A percentile compares a stretch with the other conserved stretches of the same genome.
Conservation (phyloP, 2,329 filamentous ascomycete species). For the Lachnellula subtilissima region DNA sequence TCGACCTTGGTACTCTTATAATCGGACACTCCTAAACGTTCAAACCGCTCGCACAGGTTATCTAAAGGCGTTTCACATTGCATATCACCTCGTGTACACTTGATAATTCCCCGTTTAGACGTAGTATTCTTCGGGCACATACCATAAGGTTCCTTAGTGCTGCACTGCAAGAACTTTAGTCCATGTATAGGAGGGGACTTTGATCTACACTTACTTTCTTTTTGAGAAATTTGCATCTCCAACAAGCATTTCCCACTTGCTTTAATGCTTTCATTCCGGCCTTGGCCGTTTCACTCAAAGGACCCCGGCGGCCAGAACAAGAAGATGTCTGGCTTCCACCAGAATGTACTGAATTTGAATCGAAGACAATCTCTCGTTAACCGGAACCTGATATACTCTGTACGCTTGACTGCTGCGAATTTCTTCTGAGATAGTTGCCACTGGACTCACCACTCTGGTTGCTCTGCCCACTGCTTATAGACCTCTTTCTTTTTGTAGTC, state of each 20-base stretch:
- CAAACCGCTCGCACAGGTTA: neutral
- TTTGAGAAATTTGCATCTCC: slow-evolving; percentile 14
- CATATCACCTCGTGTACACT: slow-evolving; percentile 8
- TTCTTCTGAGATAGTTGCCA: neutral
- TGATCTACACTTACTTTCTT: slow-evolving; percentile 7
- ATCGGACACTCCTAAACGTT: neutral
- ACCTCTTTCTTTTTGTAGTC: neutral
- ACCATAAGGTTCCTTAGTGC: slow-evolving; percentile 6
- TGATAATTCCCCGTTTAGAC: slow-evolving; percentile 8
- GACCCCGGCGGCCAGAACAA: neutral
- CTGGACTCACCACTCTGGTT: neutral
- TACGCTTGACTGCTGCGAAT: neutral
- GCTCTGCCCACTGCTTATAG: neutral
- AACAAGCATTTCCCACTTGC: neutral
- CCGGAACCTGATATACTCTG: neutral
- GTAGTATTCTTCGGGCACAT: slow-evolving; percentile 7
- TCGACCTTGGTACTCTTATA: neutral
- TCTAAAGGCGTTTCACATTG: neutral
- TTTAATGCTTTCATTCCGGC: neutral
- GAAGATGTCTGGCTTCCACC: neutral
- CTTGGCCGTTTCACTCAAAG: neutral
- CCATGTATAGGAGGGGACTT: neutral
- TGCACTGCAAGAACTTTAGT: slow-evolving; percentile 6
- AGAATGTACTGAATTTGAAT: neutral
- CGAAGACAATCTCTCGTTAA: neutral